Evolutionary conservation across 805 yeast genomes (phyloP), one percentile per base, ranked within the genome.

Genomic region (Lipomyces orientalis): DNA sequence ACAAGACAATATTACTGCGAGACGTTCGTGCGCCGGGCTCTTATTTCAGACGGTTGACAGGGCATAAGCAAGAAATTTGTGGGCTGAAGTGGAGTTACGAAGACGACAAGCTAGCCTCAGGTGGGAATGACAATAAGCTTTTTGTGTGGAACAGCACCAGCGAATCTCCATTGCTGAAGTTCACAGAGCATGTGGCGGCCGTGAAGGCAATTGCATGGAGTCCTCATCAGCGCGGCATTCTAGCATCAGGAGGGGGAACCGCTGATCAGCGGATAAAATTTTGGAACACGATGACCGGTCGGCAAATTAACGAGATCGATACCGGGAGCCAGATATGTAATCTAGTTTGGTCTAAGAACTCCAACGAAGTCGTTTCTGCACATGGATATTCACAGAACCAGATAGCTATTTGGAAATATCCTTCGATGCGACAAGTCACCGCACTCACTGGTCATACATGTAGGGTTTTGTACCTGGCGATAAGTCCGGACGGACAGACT

Each of bases 151-250:
- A 92, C 76, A 97, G 95, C 0, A 77, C 87, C 57, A 85, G 84
- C 62, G 79, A 78, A 5, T 77, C 84, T 3, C 98, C 99, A 1
- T 77, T 91, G 35, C 85, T 88, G 75, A 88, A 83, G 67, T 90
- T 93, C 73, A 82, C 84, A 1, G 97, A 92, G 70, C 98, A 95
- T 77, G 87, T 86, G 19, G 98, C 98, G 0, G 99, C 99, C 0
- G 97, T 95, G 2, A 95, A 95, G 79, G 99, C 98, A 0, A 84
- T 95, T 62, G 91, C 97, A 1, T 95, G 99, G 99, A 90, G 97
- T 0, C 98, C 99, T 1, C 98, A 95, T 76, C 97, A 92, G 76
- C 82, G 98, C 64, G 98, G 98, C 0, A 84, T 93, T 2, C 78
- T 95, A 64, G 98, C 98, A 0, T 86, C 95, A 1, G 99, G 99